Evolutionary conservation across 1,284 basidiomycete species (phyloP), one percentile per base, ranked within the genome.

Genomic region (Sanghuangporus sanghuang): DNA sequence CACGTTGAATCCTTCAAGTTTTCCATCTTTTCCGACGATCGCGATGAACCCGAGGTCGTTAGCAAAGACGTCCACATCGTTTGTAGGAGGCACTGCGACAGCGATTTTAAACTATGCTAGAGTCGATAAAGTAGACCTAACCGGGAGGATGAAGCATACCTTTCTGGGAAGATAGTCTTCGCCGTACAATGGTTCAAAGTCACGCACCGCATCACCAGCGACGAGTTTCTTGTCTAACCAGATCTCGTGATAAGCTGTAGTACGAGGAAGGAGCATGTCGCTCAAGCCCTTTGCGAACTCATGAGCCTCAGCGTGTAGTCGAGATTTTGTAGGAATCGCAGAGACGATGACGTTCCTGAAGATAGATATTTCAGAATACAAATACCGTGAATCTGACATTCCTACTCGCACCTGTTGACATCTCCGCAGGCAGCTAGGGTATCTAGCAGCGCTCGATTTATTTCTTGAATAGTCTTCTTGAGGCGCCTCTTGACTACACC

Each of bases 401-500:
- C n/a, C n/a, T n/a, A 46, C 14, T 75, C 83, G 35, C 73, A 93
- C 89, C 93, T 81, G 77, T 96, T 99, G 61, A 99, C 97, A 74
- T 99, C 96, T 74, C 96, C 97, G 71, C 97, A 99, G 35, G 97
- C 96, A 55, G 96, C 96, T 66, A 99, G 87, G 4, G 97, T 99
- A 78, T 99, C 97, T 66, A 99, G 81, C 70, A 98, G 75, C 38
- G 84, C 88, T 65, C 89, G 84, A 79, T 99, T 99, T 76, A 99
- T 98, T 64, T 90, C 93, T 78, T 97, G 95, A 73, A 99, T 98
- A 21, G 95, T 92, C 48, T 91, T 87, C 80, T 99, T 99, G 75
- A 99, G 78, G 75, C 99, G 93, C 68, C 85, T 85, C 83, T 99
- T 99, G 80, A 99, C 91, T 69, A 99, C 90, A 67, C 96, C 96